Percentiles rank a stretch among this genome's conserved stretches.
phyloP scores from a whole-genome alignment of 164 flowering plant species.

The Echeveria elegans region DNA sequence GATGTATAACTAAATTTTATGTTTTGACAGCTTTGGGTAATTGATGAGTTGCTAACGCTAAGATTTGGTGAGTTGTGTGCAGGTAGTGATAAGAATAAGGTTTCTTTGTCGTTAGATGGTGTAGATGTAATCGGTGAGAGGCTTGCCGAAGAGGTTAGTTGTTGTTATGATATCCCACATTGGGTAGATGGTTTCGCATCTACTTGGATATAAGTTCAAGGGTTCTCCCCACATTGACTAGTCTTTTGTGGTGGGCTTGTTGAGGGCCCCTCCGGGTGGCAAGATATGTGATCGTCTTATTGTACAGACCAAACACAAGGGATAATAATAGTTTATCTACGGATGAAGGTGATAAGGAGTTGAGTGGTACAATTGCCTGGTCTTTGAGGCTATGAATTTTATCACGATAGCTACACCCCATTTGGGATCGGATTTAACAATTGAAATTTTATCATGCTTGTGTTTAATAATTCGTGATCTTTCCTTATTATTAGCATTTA shows the following conservation, averaged over 20 bases:
- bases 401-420: slow-evolving; percentile 95
- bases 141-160: slow-evolving; percentile 77
- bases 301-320: slow-evolving; percentile 42
- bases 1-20: neutral
- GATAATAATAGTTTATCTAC: slow-evolving; percentile 17
- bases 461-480: neutral
- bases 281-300: slow-evolving; percentile 84
- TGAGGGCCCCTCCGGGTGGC: slow-evolving; percentile 90
- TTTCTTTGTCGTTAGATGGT: slow-evolving; percentile 70
- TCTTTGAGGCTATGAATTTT: slow-evolving; percentile 81
- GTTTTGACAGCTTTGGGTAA: neutral
- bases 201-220: too few species aligned
- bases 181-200: too few species aligned
- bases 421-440: slow-evolving; percentile 98
- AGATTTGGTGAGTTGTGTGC: slow-evolving; percentile 12
- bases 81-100: slow-evolving; percentile 83
- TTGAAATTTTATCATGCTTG: too few species aligned
- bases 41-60: too few species aligned
- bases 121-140: slow-evolving; percentile 97
- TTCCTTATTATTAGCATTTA: neutral
- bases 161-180: too few species aligned
- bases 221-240: too few species aligned
- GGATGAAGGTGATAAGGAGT: slow-evolving; percentile 19
- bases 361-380: slow-evolving; percentile 68
- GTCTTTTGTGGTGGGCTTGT: slow-evolving; percentile 92